Base-by-base conservation (phyloP, 768 basidiomycete genomes). In the Boletus sp. region DNA sequence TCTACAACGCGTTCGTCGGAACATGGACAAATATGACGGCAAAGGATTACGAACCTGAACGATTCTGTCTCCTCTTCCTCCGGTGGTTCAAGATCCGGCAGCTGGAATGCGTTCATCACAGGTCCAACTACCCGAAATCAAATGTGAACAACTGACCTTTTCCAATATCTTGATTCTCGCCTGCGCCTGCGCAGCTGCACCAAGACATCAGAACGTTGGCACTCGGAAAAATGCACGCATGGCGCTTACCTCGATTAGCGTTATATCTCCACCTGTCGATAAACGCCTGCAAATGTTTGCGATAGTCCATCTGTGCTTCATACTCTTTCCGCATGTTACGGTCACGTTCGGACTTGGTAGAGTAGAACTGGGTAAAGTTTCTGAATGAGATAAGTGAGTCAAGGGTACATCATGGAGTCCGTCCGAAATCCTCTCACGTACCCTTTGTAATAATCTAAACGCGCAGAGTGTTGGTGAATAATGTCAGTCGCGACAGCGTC, bases 181-280 rank as follows among this genome's bases (percentile, higher is more conserved):
- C 63, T 88, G 86, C 32, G 94, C 94, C 72, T 97, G 94, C 5
- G 94, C 85, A 60, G 95, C 94, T 89, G 39, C 42, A 17, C 15
- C 39, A 7, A 40, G 8, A 33, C 15, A 12, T 65, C 58, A 66
- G 28, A 30, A 40, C 18, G 33, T 7, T 33, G 3, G 33, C 24
- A 46, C 17, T 28, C 18, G 1, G 17, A 49, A 30, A 20, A 6
- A 29, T n/a, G 47, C 56, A 39, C 9, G 8, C 17, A 35, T 12
- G 29, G 18, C n/a, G 58, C 72, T 57, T 72, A 83, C 89, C 89
- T 65, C 95, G 83, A 71, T 96, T 96, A 55, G 94, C 94, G 64
- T 98, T 98, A 74, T 98, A 98, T 65, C 96, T 81, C 97, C 97
- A 99, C 52, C 94, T 81, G 66, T 98, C 97, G 64, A 99, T 98